Base-by-base conservation (phyloP, 2,329 filamentous ascomycete species). In the Fusarium poae region DNA sequence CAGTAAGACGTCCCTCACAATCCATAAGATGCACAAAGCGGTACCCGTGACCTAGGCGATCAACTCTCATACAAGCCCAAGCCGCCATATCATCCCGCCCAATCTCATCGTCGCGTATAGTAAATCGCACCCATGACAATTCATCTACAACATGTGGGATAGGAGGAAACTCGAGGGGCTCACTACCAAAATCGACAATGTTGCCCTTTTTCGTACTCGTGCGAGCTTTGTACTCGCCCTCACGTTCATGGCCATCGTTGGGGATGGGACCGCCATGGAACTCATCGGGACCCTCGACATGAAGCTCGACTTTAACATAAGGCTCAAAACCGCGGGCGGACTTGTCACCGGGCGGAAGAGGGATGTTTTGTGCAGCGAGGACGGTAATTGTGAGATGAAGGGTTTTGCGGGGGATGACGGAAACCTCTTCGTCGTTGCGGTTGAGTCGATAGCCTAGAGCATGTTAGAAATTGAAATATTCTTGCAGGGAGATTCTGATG, bases 11-110 rank as follows among this genome's bases (percentile, higher is more conserved):
- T 1, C 93, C 93, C 65, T 89, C 85, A 27, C 84, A 82, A 75
- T 97, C 90, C 67, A 92, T 84, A 60, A 98, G 81, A 72, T 90
- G 91, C 57, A 98, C 83, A 70, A 97, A 89, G 13, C 94, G 85
- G 71, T 92, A 92, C 1, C 96, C 95, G 34, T 86, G 82, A 63
- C 88, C 88, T 62, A 97, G 79, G 10, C 94, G 86, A 79, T 97
- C 94, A 23, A 98, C 86, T 39, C 94, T 86, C 72, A 97, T 90
- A 75, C 94, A 97, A 3, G 92, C 89, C 96, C 96, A 98, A 4
- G 91, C 93, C 13, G 93, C 91, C 58, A 97, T 79, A 62, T 91
- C 87, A 74, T 98, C 94, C 66, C 86, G 86, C 6, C 90, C 89
- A 70, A 94, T 87, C 78, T 95, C 91, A 71, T 97, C 91, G 77